These are phyloP conservation scores for Ceratocystiopsis minuta DNA, from an alignment of 2,329 filamentous ascomycete species.

Conservation along the genomic window DNA sequence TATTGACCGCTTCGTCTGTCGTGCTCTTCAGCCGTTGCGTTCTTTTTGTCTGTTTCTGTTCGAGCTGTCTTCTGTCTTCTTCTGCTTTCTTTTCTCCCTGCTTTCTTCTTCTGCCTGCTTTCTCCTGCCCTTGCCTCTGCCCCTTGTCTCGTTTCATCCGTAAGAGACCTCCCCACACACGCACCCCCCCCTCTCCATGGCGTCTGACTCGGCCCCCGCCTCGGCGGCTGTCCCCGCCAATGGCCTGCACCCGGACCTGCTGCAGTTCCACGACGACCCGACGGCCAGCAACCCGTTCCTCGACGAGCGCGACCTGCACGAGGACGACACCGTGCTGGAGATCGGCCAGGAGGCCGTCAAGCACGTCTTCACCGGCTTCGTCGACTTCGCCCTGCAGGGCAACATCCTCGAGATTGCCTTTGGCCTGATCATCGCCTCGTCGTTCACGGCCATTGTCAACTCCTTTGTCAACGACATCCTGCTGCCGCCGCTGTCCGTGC, in stretches of 20 bases:
- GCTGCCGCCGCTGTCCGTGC: conserved; percentile 48
- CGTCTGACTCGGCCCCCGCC: background rate
- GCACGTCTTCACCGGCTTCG: conserved; percentile 42
- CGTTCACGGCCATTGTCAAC: conserved; percentile 54
- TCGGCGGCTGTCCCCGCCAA: background rate
- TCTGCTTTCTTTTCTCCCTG: too few species aligned
- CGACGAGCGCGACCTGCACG: conserved; percentile 17
- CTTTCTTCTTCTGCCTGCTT: too few species aligned
- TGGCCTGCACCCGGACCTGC: conserved; percentile 1
- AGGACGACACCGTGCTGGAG: conserved; percentile 21
- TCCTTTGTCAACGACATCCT: conserved; percentile 55
- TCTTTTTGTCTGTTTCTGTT: background rate
- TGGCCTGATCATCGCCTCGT: conserved; percentile 52
- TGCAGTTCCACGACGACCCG: conserved; percentile 11
- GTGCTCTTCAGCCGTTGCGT: background rate
- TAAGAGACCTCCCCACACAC: background rate
- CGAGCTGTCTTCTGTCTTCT: background rate
- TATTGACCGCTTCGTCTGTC: background rate
- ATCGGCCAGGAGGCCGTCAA: conserved; percentile 28
- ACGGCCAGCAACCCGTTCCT: conserved; percentile 15
- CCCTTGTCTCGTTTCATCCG: background rate
- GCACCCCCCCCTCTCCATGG: conserved; percentile 1
- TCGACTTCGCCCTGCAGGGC: conserved; percentile 56
- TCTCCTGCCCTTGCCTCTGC: background rate
- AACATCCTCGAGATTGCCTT: conserved; percentile 63